Evolutionary conservation across 768 basidiomycete species (phyloP).

Genomic region (Dacryopinax spathularia): DNA sequence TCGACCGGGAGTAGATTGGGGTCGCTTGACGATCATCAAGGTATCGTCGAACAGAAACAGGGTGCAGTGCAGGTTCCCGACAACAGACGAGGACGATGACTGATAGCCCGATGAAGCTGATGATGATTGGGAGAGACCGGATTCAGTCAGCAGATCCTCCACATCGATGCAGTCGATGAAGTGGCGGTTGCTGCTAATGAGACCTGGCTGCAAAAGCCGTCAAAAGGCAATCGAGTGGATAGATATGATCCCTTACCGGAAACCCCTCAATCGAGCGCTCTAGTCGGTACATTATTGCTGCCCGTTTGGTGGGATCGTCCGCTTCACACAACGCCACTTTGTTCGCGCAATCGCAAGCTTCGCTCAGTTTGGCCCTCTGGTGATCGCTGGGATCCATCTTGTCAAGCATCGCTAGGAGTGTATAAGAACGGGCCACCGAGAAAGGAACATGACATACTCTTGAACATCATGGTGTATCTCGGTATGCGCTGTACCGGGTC

Average conservation of each 20-base stretch:
- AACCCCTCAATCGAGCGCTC: conserved; percentile 78
- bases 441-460: conserved; percentile 24
- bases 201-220: conserved; percentile 34
- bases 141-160: conserved; percentile 45
- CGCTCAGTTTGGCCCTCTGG: conserved; percentile 61
- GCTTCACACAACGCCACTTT: conserved; percentile 85
- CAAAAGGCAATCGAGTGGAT: neutral
- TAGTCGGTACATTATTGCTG: conserved; percentile 75
- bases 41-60: conserved; percentile 92
- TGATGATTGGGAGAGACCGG: conserved; percentile 26
- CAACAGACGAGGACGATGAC: conserved; percentile 26
- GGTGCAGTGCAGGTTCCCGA: conserved; percentile 58
- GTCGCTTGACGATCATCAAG: conserved; percentile 79
- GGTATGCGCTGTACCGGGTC: conserved; percentile 95
- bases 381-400: conserved; percentile 66
- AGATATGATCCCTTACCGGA: conserved; percentile 32
- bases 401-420: conserved; percentile 59
- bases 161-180: conserved; percentile 91
- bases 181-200: conserved; percentile 78
- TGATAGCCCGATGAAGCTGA: conserved; percentile 31
- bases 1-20: conserved; percentile 55
- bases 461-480: conserved; percentile 82
- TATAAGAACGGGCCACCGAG: neutral
- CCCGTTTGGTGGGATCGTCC: conserved; percentile 81
- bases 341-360: conserved; percentile 77